Conservation (phyloP, 129 eudicot genomes). For the Gnaphalium uliginosum region DNA sequence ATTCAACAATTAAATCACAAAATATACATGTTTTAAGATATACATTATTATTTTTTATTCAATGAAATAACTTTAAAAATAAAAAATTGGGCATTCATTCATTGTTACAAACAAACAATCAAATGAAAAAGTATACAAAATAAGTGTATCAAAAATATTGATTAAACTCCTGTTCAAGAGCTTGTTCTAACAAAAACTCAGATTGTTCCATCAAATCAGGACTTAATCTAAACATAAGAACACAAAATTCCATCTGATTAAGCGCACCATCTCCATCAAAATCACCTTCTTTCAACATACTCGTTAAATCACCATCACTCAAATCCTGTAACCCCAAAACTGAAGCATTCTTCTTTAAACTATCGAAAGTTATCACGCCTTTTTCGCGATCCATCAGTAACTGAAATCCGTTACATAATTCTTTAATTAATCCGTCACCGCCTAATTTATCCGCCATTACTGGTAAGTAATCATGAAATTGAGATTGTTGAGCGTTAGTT, state of each 20-base stretch:
- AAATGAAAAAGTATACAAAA: not conserved
- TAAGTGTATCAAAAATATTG: not conserved
- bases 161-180: slow-evolving; percentile 44
- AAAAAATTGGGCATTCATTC: no score
- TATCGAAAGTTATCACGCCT: slow-evolving; percentile 77
- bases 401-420: slow-evolving; percentile 66
- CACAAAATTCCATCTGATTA: slow-evolving; percentile 86
- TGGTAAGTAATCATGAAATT: slow-evolving; percentile 65
- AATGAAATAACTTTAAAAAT: no score
- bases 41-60: no score
- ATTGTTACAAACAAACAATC: not conserved
- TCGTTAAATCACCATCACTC: slow-evolving; percentile 49
- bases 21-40: no score
- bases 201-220: slow-evolving; percentile 81
- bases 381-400: slow-evolving; percentile 60
- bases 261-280: slow-evolving; percentile 77
- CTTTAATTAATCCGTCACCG: slow-evolving; percentile 69
- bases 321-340: slow-evolving; percentile 61
- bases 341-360: slow-evolving; percentile 61
- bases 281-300: slow-evolving; percentile 76
- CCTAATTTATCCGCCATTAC: slow-evolving; percentile 82
- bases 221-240: slow-evolving; percentile 83
- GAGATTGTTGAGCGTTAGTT: slow-evolving; percentile 31
- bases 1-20: no score
- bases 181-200: slow-evolving; percentile 66